A percentile compares a stretch with the other conserved stretches of the same genome.
phyloP scores from a whole-genome alignment of 192 early-diverging fungal species.

The Oehlia diaphana region DNA sequence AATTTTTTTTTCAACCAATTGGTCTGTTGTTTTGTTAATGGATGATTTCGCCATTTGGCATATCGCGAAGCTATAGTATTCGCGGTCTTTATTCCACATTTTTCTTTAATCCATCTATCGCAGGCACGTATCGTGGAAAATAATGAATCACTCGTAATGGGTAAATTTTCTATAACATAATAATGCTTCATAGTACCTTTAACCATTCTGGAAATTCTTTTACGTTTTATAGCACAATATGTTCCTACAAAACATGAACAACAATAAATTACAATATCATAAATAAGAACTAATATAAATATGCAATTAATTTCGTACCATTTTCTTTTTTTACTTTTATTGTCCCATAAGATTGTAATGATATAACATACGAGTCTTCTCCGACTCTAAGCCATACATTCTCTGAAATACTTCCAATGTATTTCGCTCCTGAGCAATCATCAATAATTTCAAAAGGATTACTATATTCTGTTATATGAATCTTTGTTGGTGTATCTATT shows the following conservation, averaged over 20 bases:
- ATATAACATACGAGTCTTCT: constrained; percentile 37
- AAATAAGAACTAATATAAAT: not conserved
- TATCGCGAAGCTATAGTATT: constrained; percentile 34
- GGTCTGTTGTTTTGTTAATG: constrained; percentile 56
- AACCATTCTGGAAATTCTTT: not conserved
- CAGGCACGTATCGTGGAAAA: constrained; percentile 57
- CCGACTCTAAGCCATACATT: constrained; percentile 52
- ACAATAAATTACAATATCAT: not conserved
- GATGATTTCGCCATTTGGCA: constrained; percentile 55
- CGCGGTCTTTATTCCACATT: constrained; percentile 28
- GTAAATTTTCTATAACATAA: constrained; percentile 9
- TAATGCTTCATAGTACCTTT: not conserved
- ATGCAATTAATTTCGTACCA: constrained; percentile 5
- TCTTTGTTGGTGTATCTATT: constrained; percentile 27
- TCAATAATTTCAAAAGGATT: constrained; percentile 47
- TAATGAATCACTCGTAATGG: constrained; percentile 51
- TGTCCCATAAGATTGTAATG: constrained; percentile 29
- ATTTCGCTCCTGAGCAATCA: constrained; percentile 36
- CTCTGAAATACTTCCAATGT: constrained; percentile 27
- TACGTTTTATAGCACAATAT: constrained; percentile 24
- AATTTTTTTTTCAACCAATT: constrained; percentile 46
- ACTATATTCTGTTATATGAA: constrained; percentile 53
- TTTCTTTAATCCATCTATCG: constrained; percentile 57
- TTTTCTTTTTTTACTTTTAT: constrained; percentile 35
- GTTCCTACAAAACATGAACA: constrained; percentile 30